Base-by-base conservation (phyloP, 75 land plant species). In the Cunninghamia lanceolata region DNA sequence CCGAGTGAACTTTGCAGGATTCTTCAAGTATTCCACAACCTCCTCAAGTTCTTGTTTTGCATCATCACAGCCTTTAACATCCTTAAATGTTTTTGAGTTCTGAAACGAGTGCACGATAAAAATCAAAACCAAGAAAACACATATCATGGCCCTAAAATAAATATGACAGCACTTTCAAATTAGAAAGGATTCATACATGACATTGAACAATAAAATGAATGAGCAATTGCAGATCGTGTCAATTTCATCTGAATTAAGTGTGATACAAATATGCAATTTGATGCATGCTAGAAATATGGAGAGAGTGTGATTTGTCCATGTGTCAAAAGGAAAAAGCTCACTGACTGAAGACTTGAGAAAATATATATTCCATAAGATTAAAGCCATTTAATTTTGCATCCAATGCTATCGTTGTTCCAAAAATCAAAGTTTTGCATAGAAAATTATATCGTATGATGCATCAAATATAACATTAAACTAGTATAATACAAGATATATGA, bases 21-120 rank as follows among this genome's bases (percentile, higher is more conserved):
- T 96, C 85, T 92, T 95, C 9, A 96, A 89, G 74, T 96, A 98
- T 88, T 96, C 97, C 16, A 98, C 99, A 56, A 98, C 99, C 90
- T 98, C 99, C 87, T 95, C 97, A 85, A 98, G 95, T 87, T 98
- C 99, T 88, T 96, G 95, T 82, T 98, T 98, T 59, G 99, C 99
- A 88, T 98, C 99, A 93, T 98, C 99, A 91, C 99, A 98, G 36
- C 99, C 99, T 88, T 98, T 98, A 16, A 98, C 99, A 94, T 98
- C 99, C 86, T 96, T 96, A 92, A 98, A 98, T 34, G 99, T 96
- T 82, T 94, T 98, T 15, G 93, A 91, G 87, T 98, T 98, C 99
- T 98, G 95, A 75, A 88, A 43, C 34, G 71, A 53, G 47, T 50
- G 83, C 45, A 28, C 9, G 1, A 43, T 30, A 47, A 83, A 46